Conservation (phyloP, 75 land plant genomes). For the Azolla pinnata region DNA sequence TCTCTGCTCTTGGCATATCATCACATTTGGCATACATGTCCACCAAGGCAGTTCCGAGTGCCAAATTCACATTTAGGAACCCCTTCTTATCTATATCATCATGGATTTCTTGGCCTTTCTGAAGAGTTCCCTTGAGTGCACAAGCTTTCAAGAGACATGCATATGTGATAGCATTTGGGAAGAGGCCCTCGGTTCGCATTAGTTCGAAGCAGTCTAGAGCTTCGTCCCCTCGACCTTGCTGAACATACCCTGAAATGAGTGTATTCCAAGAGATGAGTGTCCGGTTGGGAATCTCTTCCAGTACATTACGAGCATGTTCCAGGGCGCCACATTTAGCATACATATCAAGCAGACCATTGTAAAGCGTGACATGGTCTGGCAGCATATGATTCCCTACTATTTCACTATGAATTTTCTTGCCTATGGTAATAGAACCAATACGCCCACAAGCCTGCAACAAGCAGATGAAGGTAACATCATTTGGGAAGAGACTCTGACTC, state of each 20-base stretch:
- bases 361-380: conserved; percentile 1
- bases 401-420: conserved; percentile 29
- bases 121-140: too few relatives aligned
- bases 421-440: conserved; percentile 10
- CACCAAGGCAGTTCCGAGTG: too few relatives aligned
- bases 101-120: too few relatives aligned
- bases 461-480: conserved; percentile 4
- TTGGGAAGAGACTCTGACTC: conserved; percentile 1
- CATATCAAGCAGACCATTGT: conserved; percentile 14
- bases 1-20: too few relatives aligned
- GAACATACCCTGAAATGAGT: conserved; percentile 24
- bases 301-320: conserved; percentile 14
- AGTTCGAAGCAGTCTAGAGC: too few relatives aligned
- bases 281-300: conserved; percentile 26
- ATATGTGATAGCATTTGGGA: too few relatives aligned
- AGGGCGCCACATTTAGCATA: conserved; percentile 16
- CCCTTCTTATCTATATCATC: too few relatives aligned
- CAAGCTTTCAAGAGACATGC: too few relatives aligned
- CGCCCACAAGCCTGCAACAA: conserved; percentile 8
- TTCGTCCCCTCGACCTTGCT: too few relatives aligned
- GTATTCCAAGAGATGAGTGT: conserved; percentile 23
- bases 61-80: too few relatives aligned
- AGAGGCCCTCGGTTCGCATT: too few relatives aligned
- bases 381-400: conserved; percentile 8
- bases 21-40: too few relatives aligned